Evolutionary conservation across 225 moss, liverwort and hornwort genomes (phyloP).

Genomic region (Antitrichia curtipendula): DNA sequence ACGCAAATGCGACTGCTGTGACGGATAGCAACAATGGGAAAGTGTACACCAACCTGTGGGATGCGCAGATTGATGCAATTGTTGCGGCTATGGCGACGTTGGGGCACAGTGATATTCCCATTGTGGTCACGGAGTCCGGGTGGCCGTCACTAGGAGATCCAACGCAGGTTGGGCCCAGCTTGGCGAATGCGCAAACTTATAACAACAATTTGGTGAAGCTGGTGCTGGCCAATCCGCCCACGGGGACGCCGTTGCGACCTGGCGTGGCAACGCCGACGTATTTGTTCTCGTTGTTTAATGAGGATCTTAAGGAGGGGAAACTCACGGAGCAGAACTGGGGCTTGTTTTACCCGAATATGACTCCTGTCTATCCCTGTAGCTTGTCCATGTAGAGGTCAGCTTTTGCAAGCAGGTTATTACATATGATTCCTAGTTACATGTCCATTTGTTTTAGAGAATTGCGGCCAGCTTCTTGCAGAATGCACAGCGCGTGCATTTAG

Average conservation of each 20-base stretch:
- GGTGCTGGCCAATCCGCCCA: slow-evolving; percentile 33
- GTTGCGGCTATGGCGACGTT: slow-evolving; percentile 53
- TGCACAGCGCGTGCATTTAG: slow-evolving; percentile 2
- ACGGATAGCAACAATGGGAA: slow-evolving; percentile 30
- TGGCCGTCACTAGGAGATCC: slow-evolving; percentile 75
- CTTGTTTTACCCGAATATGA: slow-evolving; percentile 35
- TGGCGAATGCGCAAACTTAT: slow-evolving; percentile 47
- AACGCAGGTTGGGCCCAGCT: slow-evolving; percentile 35
- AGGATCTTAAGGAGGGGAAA: slow-evolving; percentile 57
- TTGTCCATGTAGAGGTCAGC: background rate
- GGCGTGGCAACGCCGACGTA: slow-evolving; percentile 52
- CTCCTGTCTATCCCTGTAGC: slow-evolving; percentile 21
- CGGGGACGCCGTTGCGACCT: slow-evolving; percentile 56
- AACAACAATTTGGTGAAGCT: slow-evolving; percentile 68
- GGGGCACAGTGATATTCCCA: slow-evolving; percentile 37
- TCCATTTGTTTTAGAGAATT: no score
- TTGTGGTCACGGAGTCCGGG: slow-evolving; percentile 73
- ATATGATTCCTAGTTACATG: background rate
- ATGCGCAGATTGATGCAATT: slow-evolving; percentile 80
- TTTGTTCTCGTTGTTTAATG: slow-evolving; percentile 71
- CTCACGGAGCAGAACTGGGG: slow-evolving; percentile 74
- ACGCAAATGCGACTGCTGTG: slow-evolving; percentile 37
- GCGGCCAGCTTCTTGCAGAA: background rate
- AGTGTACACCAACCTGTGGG: slow-evolving; percentile 67
- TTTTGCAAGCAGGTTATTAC: background rate